Percentiles rank a stretch among this genome's conserved stretches.
phyloP scores from a whole-genome alignment of 2,329 filamentous ascomycete genomes.

The Hirsutella thompsonii region DNA sequence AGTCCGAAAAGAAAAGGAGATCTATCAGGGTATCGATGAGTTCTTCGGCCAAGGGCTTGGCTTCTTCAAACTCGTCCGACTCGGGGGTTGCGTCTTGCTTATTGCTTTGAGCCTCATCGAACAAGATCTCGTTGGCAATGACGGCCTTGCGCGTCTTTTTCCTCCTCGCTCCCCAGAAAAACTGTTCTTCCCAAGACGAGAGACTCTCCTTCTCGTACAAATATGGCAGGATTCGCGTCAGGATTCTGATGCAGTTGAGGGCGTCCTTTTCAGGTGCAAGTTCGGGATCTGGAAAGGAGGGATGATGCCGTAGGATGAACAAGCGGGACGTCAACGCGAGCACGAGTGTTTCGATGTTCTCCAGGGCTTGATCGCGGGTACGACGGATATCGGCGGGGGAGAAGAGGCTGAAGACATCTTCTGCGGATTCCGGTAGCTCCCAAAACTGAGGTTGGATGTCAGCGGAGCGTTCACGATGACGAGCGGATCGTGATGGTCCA shows the following conservation, averaged over 20 bases:
- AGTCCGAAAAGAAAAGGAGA: slow-evolving; percentile 79
- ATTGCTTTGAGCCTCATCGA: slow-evolving; percentile 58
- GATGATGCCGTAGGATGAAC: slow-evolving; percentile 72
- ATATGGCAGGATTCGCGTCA: slow-evolving; percentile 82
- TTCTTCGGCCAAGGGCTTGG: slow-evolving; percentile 82
- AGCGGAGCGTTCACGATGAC: slow-evolving; percentile 1
- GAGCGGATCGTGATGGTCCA: slow-evolving; percentile 8
- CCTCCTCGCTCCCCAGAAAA: slow-evolving; percentile 76
- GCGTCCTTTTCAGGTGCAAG: slow-evolving; percentile 75
- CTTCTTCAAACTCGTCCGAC: slow-evolving; percentile 60
- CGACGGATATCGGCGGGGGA: slow-evolving; percentile 79
- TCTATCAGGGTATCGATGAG: slow-evolving; percentile 83
- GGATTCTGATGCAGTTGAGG: slow-evolving; percentile 87
- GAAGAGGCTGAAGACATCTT: slow-evolving; percentile 95
- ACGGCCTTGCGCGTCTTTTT: slow-evolving; percentile 56
- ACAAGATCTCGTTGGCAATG: slow-evolving; percentile 64
- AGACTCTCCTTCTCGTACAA: slow-evolving; percentile 82
- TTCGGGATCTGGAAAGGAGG: slow-evolving; percentile 79
- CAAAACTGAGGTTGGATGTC: slow-evolving; percentile 56
- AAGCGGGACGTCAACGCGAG: slow-evolving; percentile 73
- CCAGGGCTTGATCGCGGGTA: slow-evolving; percentile 70
- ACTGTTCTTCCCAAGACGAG: slow-evolving; percentile 74
- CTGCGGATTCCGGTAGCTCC: slow-evolving; percentile 88
- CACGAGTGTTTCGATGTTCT: slow-evolving; percentile 83
- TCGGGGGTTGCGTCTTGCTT: slow-evolving; percentile 31